Evolutionary conservation across 306 rosid genomes (phyloP), one percentile per base, ranked within the genome.

Genomic region (Cucumis cinereus): DNA sequence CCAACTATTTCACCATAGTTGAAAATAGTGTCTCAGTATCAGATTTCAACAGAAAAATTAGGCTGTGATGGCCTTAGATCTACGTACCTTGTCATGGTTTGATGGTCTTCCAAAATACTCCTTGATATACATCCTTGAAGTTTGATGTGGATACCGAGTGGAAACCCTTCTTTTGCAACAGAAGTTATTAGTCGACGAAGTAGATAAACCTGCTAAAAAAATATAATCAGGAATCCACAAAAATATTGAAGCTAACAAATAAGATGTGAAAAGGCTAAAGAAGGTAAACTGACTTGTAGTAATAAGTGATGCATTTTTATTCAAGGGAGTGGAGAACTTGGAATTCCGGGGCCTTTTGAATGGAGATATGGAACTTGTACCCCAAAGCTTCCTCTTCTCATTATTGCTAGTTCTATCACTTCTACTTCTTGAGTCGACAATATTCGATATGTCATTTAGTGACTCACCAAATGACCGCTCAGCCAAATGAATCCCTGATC

Each of bases 261-360:
- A 22, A 56, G 26, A 57, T 33, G 23, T 56, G 36, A 57, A 74
- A 30, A n/a, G n/a, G 33, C 7, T 57, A 8, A 57, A 22, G 55
- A 43, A 82, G 47, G 15, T 59, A 63, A 73, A 24, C 80, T 80
- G 83, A 93, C 97, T 93, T 38, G 77, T 83, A 61, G 84, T 74
- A 77, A 77, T 57, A 19, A 55, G 33, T 74, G 84, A 56, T 64
- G 76, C 82, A 79, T 82, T 82, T 77, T 59, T 80, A 54, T 83
- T 89, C 73, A 80, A 78, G 66, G 88, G 88, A 23, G 85, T 79
- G 58, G 89, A 76, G 79, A 77, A 79, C 47, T 89, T 84, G 69
- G 88, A 84, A 67, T 60, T 79, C 15, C 97, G 97, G 47, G 96
- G 98, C 86, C 49, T 89, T 88, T 91, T 93, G 75, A 93, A 93